Base-by-base conservation (phyloP, 2,329 filamentous ascomycete species). In the Passalora sequoiae region DNA sequence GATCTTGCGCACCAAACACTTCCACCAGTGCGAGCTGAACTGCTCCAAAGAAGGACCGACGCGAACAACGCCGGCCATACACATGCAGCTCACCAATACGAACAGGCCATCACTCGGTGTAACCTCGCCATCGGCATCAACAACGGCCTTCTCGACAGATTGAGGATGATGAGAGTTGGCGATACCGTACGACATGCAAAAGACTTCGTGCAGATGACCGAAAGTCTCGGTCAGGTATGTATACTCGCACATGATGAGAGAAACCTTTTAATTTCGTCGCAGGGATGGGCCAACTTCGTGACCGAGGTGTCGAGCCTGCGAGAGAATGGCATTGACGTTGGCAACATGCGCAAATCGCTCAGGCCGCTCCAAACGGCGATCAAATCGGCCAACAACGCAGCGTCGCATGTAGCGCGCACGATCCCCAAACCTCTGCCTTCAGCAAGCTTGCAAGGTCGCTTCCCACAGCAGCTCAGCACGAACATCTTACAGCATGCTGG, bases 81-180 rank as follows among this genome's bases (percentile, higher is more conserved):
- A 28, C 53, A 53, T 19, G 47, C 48, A 6, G 52, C 81, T 20
- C 74, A 80, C 39, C 73, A 81, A 42, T 89, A 86, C 83, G 81
- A 76, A 42, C 71, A 74, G 1, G 74, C 94, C 33, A 81, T 91
- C 40, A 73, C 80, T 35, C 84, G 83, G 59, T 89, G 84, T 60
- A 77, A 76, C 31, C 71, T 78, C 9, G 81, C 85, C 13, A 76
- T 89, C 30, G 78, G 85, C 44, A 81, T 86, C 54, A 86, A 86
- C 2, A 81, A 89, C 57, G 73, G 78, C 8, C 72, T 96, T 20
- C 83, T 85, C 58, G 72, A 73, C 28, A 77, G 83, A n/a, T 69
- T 96, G 8, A 86, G 82, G 3, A 75, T 77, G 35, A 86, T 95
- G 70, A 89, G 89, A 62, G 72, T 94, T 8, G 92, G 91, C 61